These are phyloP conservation scores for Porpolomopsis calyptriformis DNA, from an alignment of 768 basidiomycete species.

Conservation along the genomic window DNA sequence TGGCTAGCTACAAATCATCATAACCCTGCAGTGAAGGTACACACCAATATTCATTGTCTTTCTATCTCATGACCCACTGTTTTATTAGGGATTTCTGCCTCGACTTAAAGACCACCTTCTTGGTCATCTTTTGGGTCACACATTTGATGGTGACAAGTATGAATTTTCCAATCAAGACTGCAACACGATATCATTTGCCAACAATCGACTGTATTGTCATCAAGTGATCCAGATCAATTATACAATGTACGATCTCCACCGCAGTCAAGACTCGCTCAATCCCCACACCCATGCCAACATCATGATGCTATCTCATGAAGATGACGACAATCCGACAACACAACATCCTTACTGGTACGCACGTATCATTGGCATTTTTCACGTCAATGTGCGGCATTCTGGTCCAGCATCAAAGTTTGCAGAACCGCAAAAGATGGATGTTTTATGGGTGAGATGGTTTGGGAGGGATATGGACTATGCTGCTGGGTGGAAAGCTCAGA, in stretches of 20 bases:
- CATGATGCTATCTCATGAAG: too few relatives aligned
- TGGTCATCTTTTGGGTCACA: too few relatives aligned
- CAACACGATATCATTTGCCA: too few relatives aligned
- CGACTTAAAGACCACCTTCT: too few relatives aligned
- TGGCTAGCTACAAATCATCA: too few relatives aligned
- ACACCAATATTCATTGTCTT: constrained; percentile 10
- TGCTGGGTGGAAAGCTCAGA: neutral
- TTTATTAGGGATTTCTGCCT: too few relatives aligned
- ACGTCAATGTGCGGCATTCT: constrained; percentile 8
- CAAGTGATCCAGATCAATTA: constrained; percentile 20
- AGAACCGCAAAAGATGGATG: constrained; percentile 3
- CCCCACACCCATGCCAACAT: constrained; percentile 18
- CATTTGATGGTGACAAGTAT: too few relatives aligned
- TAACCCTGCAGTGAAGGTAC: too few relatives aligned
- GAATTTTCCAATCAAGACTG: too few relatives aligned
- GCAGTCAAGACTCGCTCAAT: constrained; percentile 29
- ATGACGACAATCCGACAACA: too few relatives aligned
- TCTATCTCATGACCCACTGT: constrained; percentile 15
- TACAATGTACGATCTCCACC: constrained; percentile 30
- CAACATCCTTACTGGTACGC: too few relatives aligned
- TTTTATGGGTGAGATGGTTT: constrained; percentile 14
- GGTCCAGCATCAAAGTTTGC: neutral
- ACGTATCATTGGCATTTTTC: constrained; percentile 15
- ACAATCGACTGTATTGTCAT: constrained; percentile 18
- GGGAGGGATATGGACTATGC: neutral